Base-by-base conservation (phyloP, 371 early-diverging fungal species). In the Rhizopus stolonifer region DNA sequence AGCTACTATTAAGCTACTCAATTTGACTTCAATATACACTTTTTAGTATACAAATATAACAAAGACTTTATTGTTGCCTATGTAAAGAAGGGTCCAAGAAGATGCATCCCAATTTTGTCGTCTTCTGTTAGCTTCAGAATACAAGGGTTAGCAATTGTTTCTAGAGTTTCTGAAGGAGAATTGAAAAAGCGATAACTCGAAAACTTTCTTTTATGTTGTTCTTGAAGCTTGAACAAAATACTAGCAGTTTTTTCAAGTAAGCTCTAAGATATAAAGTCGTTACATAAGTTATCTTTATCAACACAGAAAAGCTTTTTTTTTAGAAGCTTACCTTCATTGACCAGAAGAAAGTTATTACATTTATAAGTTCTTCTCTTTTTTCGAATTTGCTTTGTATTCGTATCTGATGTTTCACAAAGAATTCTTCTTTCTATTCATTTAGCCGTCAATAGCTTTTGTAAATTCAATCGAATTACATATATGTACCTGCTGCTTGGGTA, bases 291-390 rank as follows among this genome's bases (percentile, higher is more conserved):
- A 18, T 51, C 38, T 53, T 53, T 44, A 52, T 44, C 33, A 15
- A 44, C 33, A 52, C 52, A 52, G 38, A 45, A 24, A 46, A 25
- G 10, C 13, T 42, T 51, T 42, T 51, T 42, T 53, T 46, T 51
- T 29, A 31, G 31, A 19, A 42, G 42, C 17, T 51, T 45, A 36
- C 46, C 38, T 53, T 53, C 38, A 46, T 34, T 38, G 32, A 22
- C 45, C 46, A 53, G 32, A 46, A 53, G 26, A 53, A 53, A 46
- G 17, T 53, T 36, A 53, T 53, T 34, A 53, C 22, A 17, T 45
- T 45, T 43, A 49, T 49, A 49, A 24, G 26, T 2, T 38, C 26
- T 38, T 49, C 50, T 40, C 19, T 39, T 25, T n/a, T n/a, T n/a
- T n/a, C n/a, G n/a, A n/a, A n/a, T n/a, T n/a, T n/a, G n/a, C n/a